A percentile compares a stretch with the other conserved stretches of the same genome.
Conservation (phyloP, 768 basidiomycete species). For the Exidia glandulosa region DNA sequence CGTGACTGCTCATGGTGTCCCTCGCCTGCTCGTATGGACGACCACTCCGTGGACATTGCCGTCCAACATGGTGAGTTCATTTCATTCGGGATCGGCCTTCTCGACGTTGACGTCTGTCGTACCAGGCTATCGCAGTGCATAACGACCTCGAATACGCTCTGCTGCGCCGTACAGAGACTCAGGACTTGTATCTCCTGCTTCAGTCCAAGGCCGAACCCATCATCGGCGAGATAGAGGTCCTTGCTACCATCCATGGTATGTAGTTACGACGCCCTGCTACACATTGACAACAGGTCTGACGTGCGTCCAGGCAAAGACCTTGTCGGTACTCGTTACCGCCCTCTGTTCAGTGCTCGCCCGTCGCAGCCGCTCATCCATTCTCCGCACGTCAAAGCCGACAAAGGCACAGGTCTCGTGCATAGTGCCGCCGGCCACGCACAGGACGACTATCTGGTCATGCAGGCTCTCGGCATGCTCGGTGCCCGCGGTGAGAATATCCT, state of each 20-base stretch:
- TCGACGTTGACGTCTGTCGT: slow-evolving; percentile 5
- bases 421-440: slow-evolving; percentile 90
- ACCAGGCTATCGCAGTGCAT: slow-evolving; percentile 88
- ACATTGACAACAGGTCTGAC: too few species aligned
- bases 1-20: slow-evolving; percentile 23
- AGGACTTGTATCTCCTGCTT: slow-evolving; percentile 23
- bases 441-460: slow-evolving; percentile 79
- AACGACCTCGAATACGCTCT: slow-evolving; percentile 57
- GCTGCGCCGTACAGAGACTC: slow-evolving; percentile 18
- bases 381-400: slow-evolving; percentile 67
- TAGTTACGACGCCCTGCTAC: slow-evolving; percentile 7
- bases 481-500: slow-evolving; percentile 35
- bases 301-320: slow-evolving; percentile 38
- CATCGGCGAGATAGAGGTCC: slow-evolving; percentile 18
- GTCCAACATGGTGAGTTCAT: slow-evolving; percentile 71
- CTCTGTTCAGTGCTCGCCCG: slow-evolving; percentile 40
- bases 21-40: slow-evolving; percentile 74
- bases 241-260: slow-evolving; percentile 20
- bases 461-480: slow-evolving; percentile 34
- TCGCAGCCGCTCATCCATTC: slow-evolving; percentile 49
- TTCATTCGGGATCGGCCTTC: neutral
- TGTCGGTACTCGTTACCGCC: slow-evolving; percentile 46
- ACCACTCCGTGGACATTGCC: slow-evolving; percentile 97
- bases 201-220: slow-evolving; percentile 15
- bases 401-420: slow-evolving; percentile 95